Evolutionary conservation across 2,329 filamentous ascomycete genomes (phyloP), one percentile per base, ranked within the genome.

Genomic region (Immersiporthe knoxdaviesiana): DNA sequence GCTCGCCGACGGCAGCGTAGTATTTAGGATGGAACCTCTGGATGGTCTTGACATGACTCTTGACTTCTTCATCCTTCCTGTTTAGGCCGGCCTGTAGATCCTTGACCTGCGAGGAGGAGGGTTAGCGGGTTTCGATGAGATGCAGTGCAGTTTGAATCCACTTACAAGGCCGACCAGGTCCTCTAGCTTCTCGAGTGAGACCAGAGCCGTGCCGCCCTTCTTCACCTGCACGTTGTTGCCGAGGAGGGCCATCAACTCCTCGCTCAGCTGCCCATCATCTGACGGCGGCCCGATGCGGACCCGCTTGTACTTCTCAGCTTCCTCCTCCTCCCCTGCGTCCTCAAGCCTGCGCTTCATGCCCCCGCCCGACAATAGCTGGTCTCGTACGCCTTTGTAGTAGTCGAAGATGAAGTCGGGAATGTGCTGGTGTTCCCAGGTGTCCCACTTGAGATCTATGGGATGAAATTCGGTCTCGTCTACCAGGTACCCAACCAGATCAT

Each of bases 1-100:
- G 84, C 30, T 89, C 87, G 68, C 83, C 77, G 6, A 88, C 75
- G 2, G 87, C 85, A 18, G 79, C 79, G 72, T 84, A 82, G 68
- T 83, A 84, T 58, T 80, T 81, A 10, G 78, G 75, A 63, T 87
- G 83, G 4, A 87, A 81, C 7, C 77, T 76, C 30, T 78, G 78
- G 2, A 84, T 75, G 1, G 84, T 84, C 30, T 77, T 78, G 63
- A 82, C 78, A 65, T 84, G 80, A 24, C 83, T 83, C 39, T 83
- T 80, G 21, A 84, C 74, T 63, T 85, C 24, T 6, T 50, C 58
- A 41, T 62, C 72, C 66, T 77, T 80, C n/a, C 79, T 73, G 32
- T 73, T 72, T 11, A 83, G 63, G 18, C 76, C 74, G 0, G 75
- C 70, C 68, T 84, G 76, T 4, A 85, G 74, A 18, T 78, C 75